A percentile compares a stretch with the other conserved stretches of the same genome.
These are phyloP conservation scores for Rubia tinctorum DNA, from an alignment of 305 asterid species.

Conservation along the genomic window DNA sequence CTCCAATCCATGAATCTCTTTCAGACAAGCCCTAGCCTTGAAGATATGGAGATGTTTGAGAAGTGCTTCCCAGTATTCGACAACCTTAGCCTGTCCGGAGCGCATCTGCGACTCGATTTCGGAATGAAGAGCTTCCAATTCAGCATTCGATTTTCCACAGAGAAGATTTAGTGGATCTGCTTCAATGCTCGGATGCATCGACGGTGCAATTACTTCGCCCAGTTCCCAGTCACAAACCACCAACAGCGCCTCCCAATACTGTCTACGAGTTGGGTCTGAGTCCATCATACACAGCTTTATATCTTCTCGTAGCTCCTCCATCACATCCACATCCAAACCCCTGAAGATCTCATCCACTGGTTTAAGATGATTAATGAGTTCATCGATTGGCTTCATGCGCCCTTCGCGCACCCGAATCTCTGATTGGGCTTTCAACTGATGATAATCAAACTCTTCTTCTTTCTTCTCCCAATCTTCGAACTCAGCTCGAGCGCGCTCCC, in stretches of 20 bases:
- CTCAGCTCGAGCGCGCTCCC: constrained; percentile 94
- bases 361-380: constrained; percentile 76
- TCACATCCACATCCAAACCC: no score
- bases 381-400: constrained; percentile 76
- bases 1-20: constrained; percentile 20
- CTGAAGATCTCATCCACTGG: no score
- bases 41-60: constrained; percentile 23
- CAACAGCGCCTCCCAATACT: constrained; percentile 70
- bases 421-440: constrained; percentile 80
- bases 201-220: constrained; percentile 26
- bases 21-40: constrained; percentile 19
- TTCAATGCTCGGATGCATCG: constrained; percentile 38
- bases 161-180: constrained; percentile 23
- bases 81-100: constrained; percentile 25
- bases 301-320: no score
- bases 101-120: constrained; percentile 24
- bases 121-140: constrained; percentile 23
- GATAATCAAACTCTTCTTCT: constrained; percentile 84
- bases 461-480: constrained; percentile 96
- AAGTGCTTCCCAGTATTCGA: constrained; percentile 33
- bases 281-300: no score
- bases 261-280: constrained; percentile 56
- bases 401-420: constrained; percentile 88
- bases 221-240: constrained; percentile 36
- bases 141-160: constrained; percentile 25